Evolutionary conservation across 768 basidiomycete species (phyloP).

Genomic region (Candolleomyces aberdarensis): DNA sequence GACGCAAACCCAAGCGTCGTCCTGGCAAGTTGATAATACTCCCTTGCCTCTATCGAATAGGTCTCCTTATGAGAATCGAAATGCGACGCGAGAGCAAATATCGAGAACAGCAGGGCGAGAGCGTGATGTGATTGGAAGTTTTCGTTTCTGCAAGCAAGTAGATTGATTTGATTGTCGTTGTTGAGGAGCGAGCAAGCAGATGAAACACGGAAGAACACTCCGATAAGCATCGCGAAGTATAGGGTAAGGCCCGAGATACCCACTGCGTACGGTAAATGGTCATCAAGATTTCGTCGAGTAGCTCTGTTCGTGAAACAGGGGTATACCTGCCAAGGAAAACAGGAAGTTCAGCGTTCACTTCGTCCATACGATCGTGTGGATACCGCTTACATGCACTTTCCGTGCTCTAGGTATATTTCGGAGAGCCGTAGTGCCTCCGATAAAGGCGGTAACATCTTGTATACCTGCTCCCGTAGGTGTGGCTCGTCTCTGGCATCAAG

Average conservation of each 20-base stretch:
- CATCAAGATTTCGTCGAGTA: constrained; percentile 55
- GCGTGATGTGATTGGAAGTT: constrained; percentile 43
- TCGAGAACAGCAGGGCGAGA: constrained; percentile 58
- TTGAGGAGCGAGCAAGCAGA: too few relatives aligned
- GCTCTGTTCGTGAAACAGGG: constrained; percentile 48
- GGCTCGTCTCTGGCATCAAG: not conserved
- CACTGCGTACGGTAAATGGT: constrained; percentile 54
- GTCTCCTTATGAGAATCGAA: constrained; percentile 51
- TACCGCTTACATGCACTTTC: constrained; percentile 48
- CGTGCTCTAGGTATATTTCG: constrained; percentile 64
- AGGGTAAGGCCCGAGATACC: constrained; percentile 11
- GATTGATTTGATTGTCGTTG: too few relatives aligned
- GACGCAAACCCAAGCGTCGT: constrained; percentile 47
- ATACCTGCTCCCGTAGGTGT: constrained; percentile 27
- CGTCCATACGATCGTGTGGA: not conserved
- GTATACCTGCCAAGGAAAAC: constrained; percentile 39
- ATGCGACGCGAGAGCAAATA: constrained; percentile 65
- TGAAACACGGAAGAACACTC: too few relatives aligned
- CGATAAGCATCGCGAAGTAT: not conserved
- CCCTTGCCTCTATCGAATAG: constrained; percentile 51
- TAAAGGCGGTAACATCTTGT: constrained; percentile 48
- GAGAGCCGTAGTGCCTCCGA: constrained; percentile 60
- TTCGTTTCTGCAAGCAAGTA: constrained; percentile 32
- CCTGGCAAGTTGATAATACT: constrained; percentile 60
- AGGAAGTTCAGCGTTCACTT: not conserved